Conservation (phyloP, 306 rosid genomes). For the Vicia villosa region DNA sequence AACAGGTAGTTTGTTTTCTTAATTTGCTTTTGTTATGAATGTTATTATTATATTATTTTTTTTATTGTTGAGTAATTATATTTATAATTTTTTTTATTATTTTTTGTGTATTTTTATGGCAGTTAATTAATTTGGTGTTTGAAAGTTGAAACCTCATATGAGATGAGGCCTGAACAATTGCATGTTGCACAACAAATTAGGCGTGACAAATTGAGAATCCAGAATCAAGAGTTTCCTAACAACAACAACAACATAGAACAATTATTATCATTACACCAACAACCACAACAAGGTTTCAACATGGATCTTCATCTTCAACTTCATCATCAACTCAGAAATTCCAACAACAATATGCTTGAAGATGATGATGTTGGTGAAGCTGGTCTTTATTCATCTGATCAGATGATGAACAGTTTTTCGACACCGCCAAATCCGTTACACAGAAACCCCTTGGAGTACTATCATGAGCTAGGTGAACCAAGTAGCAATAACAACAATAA, state of each 20-base stretch:
- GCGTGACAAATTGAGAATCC: slow-evolving; percentile 75
- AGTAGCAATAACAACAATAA: not conserved
- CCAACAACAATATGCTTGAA: slow-evolving; percentile 45
- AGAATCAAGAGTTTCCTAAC: slow-evolving; percentile 38
- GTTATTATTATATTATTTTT: not conserved
- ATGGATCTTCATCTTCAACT: slow-evolving; percentile 51
- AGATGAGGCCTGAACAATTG: slow-evolving; percentile 65
- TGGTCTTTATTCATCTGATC: slow-evolving; percentile 45
- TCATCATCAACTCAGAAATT: slow-evolving; percentile 49
- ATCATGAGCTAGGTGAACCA: not conserved
- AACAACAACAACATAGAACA: slow-evolving; percentile 45
- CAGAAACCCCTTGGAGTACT: not conserved
- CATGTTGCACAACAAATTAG: slow-evolving; percentile 93
- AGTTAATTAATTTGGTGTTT: not conserved
- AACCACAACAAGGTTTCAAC: slow-evolving; percentile 21
- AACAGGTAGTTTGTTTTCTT: not conserved
- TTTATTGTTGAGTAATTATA: not conserved
- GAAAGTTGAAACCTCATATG: not conserved
- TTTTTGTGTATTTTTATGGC: not conserved
- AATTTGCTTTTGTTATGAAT: not conserved
- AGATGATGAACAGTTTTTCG: slow-evolving; percentile 50
- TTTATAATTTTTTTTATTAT: not conserved
- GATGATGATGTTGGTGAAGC: slow-evolving; percentile 32
- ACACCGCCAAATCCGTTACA: slow-evolving; percentile 26
- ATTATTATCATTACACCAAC: slow-evolving; percentile 36